Evolutionary conservation across 2,329 filamentous ascomycete species (phyloP), one percentile per base, ranked within the genome.

Genomic region (Plenodomus biglobosus): DNA sequence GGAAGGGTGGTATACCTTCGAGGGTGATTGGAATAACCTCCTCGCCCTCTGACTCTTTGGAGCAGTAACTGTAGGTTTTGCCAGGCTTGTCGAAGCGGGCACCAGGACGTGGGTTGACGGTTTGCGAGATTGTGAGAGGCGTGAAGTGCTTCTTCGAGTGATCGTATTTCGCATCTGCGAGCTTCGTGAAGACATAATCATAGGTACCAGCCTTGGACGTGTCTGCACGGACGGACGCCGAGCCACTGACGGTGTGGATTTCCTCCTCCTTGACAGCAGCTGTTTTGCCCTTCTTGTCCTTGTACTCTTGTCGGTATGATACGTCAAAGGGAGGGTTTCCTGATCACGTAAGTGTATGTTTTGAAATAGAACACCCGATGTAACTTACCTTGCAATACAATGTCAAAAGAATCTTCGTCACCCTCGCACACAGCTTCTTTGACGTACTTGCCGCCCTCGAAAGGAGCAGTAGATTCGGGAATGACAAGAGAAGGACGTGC

Each of bases 11-110:
- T 15, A 86, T 78, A 34, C 94, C 94, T 50, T 87, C 87, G 16
- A 99, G 80, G 2, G 83, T 85, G 50, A 99, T 87, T 0, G 92
- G 92, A 45, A 99, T 96, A 35, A 83, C 85, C 65, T 99, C 92
- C 62, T 95, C 90, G 24, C 85, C 84, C 44, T 84, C 84, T 42
- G 87, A 82, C 62, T 96, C 90, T 40, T 91, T 85, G 69, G 91
- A 87, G 75, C 94, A 99, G 73, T 92, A 96, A 69, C 94, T 95
- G 78, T 96, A 96, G 0, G 90, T 92, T 71, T 94, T 94, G 15
- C 92, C 92, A 2, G 92, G 90, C 58, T 89, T 89, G 49, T 82
- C 80, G 66, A 99, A 99, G 4, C 81, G 79, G 3, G 92, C 94
- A 2, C 85, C 84, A 1, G 94, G 94, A 49, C 87, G 88, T 13